These are phyloP conservation scores for Melastoma malabathricum DNA, from an alignment of 345 rosid species.

Conservation along the genomic window DNA sequence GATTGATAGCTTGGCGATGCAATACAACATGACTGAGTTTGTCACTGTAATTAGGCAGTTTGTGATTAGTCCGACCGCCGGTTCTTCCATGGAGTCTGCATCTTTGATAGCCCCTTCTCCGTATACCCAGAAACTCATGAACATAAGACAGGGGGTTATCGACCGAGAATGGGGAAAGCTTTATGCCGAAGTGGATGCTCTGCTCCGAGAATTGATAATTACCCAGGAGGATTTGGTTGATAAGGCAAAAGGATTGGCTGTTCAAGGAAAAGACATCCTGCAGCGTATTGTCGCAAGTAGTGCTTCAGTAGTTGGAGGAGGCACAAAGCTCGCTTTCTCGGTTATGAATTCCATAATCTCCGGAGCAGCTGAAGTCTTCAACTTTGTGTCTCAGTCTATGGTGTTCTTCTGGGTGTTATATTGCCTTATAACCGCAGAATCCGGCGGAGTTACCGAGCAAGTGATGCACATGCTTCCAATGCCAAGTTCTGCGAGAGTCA, in stretches of 20 bases:
- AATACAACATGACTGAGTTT: slow-evolving; percentile 80
- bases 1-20: slow-evolving; percentile 72
- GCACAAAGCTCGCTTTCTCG: slow-evolving; percentile 59
- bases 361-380: slow-evolving; percentile 90
- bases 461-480: slow-evolving; percentile 82
- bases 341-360: slow-evolving; percentile 52
- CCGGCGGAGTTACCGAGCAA: slow-evolving; percentile 94
- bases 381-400: slow-evolving; percentile 70
- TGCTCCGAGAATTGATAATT: slow-evolving; percentile 64
- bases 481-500: slow-evolving; percentile 33
- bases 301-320: slow-evolving; percentile 63
- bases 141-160: slow-evolving; percentile 35
- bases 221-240: slow-evolving; percentile 71
- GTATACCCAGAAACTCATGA: slow-evolving; percentile 58
- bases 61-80: slow-evolving; percentile 32
- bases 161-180: slow-evolving; percentile 72
- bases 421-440: slow-evolving; percentile 75
- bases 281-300: slow-evolving; percentile 55
- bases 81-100: slow-evolving; percentile 35
- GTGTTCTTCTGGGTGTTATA: slow-evolving; percentile 82
- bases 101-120: slow-evolving; percentile 52
- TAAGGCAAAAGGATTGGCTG: slow-evolving; percentile 73
- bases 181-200: slow-evolving; percentile 58
- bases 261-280: slow-evolving; percentile 64
- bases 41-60: slow-evolving; percentile 86